Percentiles rank a stretch among this genome's conserved stretches.
Conservation (phyloP, 352 stramenopile genomes). For the Aphanomyces cochlioides region DNA sequence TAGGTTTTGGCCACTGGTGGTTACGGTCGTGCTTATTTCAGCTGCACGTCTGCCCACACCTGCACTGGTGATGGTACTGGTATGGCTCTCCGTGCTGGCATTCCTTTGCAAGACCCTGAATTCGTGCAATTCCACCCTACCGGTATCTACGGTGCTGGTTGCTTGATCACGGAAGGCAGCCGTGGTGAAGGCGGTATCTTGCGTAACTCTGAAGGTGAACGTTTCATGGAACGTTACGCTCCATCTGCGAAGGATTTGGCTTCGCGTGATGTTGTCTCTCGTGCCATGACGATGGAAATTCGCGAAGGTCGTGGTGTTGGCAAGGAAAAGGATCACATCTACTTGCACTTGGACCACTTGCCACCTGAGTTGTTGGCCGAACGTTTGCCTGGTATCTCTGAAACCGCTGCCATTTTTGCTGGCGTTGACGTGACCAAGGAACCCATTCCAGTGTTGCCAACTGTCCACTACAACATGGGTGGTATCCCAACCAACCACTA, state of each 20-base stretch:
- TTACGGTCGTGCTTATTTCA: constrained; percentile 96
- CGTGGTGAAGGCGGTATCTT: constrained; percentile 96
- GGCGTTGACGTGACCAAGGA: constrained; percentile 98
- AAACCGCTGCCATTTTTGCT: constrained; percentile 96
- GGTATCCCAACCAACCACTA: constrained; percentile 95
- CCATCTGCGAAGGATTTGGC: constrained; percentile 95
- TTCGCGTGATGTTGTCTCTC: constrained; percentile 91
- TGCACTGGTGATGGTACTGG: constrained; percentile 96
- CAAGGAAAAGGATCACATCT: constrained; percentile 92
- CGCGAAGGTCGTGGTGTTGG: constrained; percentile 92
- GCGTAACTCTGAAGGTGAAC: constrained; percentile 92
- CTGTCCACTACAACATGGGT: constrained; percentile 99
- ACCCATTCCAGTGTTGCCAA: constrained; percentile 95
- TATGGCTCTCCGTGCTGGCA: constrained; percentile 92
- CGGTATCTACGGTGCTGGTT: constrained; percentile 96
- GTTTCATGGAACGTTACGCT: constrained; percentile 95
- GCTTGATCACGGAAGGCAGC: constrained; percentile 96
- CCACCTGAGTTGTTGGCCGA: constrained; percentile 91
- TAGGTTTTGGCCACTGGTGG: constrained; percentile 93
- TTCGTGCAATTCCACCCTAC: constrained; percentile 98
- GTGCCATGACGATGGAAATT: constrained; percentile 98
- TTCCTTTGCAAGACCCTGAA: constrained; percentile 94
- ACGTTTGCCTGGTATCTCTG: constrained; percentile 92
- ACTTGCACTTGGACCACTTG: constrained; percentile 96
- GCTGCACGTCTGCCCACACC: constrained; percentile 94